Evolutionary conservation across 208 protist species (phyloP).

Genomic region (Trypanosoma congolense): DNA sequence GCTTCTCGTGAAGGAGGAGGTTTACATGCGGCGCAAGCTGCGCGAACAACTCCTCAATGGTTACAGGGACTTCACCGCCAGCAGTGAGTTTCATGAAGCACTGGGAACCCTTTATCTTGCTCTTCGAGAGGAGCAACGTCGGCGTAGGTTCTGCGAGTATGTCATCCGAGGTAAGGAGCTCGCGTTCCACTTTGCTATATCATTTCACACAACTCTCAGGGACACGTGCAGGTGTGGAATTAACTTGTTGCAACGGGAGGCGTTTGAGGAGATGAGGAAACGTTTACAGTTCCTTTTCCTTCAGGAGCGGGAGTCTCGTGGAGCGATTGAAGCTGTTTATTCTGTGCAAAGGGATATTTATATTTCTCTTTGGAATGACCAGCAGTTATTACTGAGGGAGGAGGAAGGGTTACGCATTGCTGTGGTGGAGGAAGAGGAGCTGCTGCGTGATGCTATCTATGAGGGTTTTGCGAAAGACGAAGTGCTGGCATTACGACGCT

Average conservation of each 20-base stretch:
- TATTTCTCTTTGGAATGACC: neutral
- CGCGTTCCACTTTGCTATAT: slow-evolving; percentile 29
- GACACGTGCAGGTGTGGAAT: slow-evolving; percentile 10
- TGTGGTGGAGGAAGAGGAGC: slow-evolving; percentile 14
- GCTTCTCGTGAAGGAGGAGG: slow-evolving; percentile 28
- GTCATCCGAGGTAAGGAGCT: slow-evolving; percentile 51
- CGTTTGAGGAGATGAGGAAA: slow-evolving; percentile 21
- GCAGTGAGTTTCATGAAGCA: slow-evolving; percentile 17
- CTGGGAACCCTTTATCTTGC: slow-evolving; percentile 35
- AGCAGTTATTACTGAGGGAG: slow-evolving; percentile 1
- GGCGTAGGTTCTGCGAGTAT: slow-evolving; percentile 36
- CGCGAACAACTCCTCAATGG: slow-evolving; percentile 13
- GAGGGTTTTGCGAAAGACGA: slow-evolving; percentile 24
- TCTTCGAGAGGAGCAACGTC: slow-evolving; percentile 37
- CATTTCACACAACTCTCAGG: slow-evolving; percentile 12
- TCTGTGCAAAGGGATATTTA: slow-evolving; percentile 6
- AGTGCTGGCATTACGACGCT: slow-evolving; percentile 15
- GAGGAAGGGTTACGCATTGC: neutral
- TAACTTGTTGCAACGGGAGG: slow-evolving; percentile 17
- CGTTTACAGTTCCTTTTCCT: slow-evolving; percentile 25
- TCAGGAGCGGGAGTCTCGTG: slow-evolving; percentile 40
- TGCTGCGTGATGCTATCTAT: slow-evolving; percentile 19
- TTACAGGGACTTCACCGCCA: slow-evolving; percentile 21
- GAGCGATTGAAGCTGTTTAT: slow-evolving; percentile 31
- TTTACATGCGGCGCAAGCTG: slow-evolving; percentile 38